phyloP scores from a whole-genome alignment of 495 filamentous ascomycete species.

The Geoglossum glabrum region DNA sequence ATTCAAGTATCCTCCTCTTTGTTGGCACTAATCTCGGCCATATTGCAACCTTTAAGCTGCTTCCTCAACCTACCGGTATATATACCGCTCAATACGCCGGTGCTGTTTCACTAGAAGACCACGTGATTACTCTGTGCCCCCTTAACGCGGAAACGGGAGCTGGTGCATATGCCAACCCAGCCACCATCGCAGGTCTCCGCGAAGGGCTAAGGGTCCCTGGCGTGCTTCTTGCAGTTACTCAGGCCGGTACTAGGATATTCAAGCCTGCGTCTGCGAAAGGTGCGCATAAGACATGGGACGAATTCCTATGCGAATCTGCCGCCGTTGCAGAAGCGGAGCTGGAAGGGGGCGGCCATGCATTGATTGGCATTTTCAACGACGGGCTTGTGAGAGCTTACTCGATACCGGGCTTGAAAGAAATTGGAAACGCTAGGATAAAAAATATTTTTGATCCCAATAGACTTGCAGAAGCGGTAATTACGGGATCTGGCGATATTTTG shows the following conservation, averaged over 20 bases:
- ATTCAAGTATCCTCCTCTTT: conserved; percentile 83
- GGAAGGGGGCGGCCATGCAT: conserved; percentile 49
- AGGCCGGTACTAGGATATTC: conserved; percentile 61
- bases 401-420: conserved; percentile 68
- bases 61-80: conserved; percentile 45
- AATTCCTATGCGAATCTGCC: conserved; percentile 59
- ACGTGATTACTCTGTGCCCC: conserved; percentile 53
- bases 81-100: conserved; percentile 62
- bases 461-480: conserved; percentile 44
- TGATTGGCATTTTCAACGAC: conserved; percentile 70
- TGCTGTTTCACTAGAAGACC: conserved; percentile 41
- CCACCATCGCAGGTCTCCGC: conserved; percentile 47
- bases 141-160: conserved; percentile 59
- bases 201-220: conserved; percentile 53
- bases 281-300: conserved; percentile 71
- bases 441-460: conserved; percentile 52
- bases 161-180: conserved; percentile 52
- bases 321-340: conserved; percentile 46
- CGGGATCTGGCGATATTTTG: conserved; percentile 57
- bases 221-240: conserved; percentile 45
- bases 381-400: conserved; percentile 60
- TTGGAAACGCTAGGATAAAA: conserved; percentile 41
- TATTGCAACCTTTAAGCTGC: conserved; percentile 71
- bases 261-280: conserved; percentile 69
- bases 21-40: conserved; percentile 73